Evolutionary conservation across 495 filamentous ascomycete genomes (phyloP), one percentile per base, ranked within the genome.

Genomic region (Rhypophila decipiens): DNA sequence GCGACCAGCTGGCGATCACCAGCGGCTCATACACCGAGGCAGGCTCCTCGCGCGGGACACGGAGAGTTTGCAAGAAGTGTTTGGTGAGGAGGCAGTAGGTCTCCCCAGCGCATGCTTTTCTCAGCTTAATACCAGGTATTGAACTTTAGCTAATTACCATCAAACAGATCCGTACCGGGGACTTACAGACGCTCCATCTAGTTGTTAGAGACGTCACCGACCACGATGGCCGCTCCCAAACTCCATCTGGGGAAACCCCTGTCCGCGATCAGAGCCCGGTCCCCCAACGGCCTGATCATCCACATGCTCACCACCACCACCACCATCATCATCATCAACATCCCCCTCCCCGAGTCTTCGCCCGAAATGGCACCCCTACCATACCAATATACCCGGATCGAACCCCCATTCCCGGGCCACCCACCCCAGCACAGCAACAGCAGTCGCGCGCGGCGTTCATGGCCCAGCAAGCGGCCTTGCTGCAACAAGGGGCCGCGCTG

Each of bases 21-120:
- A 87, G 56, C 70, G 83, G 10, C 58, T 90, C 36, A 87, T 88
- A 21, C 80, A 85, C 51, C 68, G 77, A 46, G 86, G 85, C 7
- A 78, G 77, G 40, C 61, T 78, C 27, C 67, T 88, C 17, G 49
- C 61, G 17, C 70, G 73, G 47, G 73, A 82, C 17, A 64, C 52
- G 15, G 70, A 73, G 22, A 83, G 72, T 0, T 66, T 90, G 58
- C 52, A 69, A 36, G 74, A 77, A 15, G 59, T 87, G 0, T 77
- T 88, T 54, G 74, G 74, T 3, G 64, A 72, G 40, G 63, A 75
- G 23, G 56, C 73, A 48, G 84, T 87, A 68, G 54, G 78, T 68
- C 10, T 31, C 10, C 44, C 52, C 53, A 58, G 33, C 57, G 48
- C 17, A 10, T 21, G 24, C 13, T 38, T 34, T 9, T 31, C 36